Percentiles rank a stretch among this genome's conserved stretches.
These are phyloP conservation scores for Lycium barbarum DNA, from an alignment of 257 asterid genomes.

Conservation along the genomic window DNA sequence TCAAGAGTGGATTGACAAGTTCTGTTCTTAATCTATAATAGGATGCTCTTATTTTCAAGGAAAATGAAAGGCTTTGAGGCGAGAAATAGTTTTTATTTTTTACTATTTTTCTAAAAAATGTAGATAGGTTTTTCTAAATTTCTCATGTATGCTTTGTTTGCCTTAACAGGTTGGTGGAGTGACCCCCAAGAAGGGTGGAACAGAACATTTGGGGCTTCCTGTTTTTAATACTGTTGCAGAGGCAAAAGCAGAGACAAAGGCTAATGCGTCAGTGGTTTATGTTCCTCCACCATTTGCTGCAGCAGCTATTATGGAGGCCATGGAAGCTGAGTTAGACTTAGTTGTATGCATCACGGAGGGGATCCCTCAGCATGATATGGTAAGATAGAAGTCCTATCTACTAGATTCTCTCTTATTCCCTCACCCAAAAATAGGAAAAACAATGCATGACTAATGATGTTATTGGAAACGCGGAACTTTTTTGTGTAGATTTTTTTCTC, in stretches of 20 bases:
- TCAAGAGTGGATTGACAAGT: not conserved
- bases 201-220: constrained; percentile 96
- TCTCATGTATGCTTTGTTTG: not conserved
- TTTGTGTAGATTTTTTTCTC: not conserved
- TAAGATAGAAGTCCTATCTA: constrained; percentile 36
- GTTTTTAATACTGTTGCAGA: constrained; percentile 90
- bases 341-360: constrained; percentile 94
- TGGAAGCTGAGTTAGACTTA: constrained; percentile 93
- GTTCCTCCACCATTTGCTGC: constrained; percentile 98
- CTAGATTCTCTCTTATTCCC: not conserved
- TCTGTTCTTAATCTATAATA: not conserved
- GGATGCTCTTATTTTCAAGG: not conserved
- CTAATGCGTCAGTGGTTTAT: constrained; percentile 89
- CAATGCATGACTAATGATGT: not conserved
- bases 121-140: not conserved
- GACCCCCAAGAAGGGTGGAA: constrained; percentile 94
- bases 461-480: not conserved
- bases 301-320: constrained; percentile 83
- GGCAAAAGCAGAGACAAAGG: constrained; percentile 92
- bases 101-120: not conserved
- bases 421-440: not conserved
- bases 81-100: not conserved
- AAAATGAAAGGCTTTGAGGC: not conserved
- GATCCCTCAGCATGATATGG: constrained; percentile 98
- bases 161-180: constrained; percentile 91